Evolutionary conservation across 148 eudicot species (phyloP).

Genomic region (Mesembryanthemum crystallinum): DNA sequence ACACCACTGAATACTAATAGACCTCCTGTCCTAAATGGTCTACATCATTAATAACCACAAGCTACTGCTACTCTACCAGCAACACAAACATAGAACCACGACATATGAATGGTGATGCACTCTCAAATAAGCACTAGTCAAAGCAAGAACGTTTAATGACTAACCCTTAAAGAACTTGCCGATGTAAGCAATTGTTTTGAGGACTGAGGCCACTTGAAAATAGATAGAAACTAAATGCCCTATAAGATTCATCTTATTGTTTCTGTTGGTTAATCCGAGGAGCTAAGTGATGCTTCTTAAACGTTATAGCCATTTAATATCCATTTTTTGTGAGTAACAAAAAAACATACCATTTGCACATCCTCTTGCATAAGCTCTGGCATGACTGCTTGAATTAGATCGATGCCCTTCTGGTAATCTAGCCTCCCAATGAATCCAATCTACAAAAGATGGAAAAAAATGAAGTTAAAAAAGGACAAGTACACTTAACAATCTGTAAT

Average conservation of each 20-base stretch:
- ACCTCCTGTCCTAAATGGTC: not conserved
- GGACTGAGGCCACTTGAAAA: not conserved
- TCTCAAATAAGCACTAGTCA: no score
- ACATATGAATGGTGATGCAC: no score
- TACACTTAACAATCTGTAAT: not conserved
- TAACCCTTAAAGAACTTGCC: not conserved
- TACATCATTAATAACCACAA: no score
- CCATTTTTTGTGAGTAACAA: not conserved
- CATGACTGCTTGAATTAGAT: conserved; percentile 63
- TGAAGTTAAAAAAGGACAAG: not conserved
- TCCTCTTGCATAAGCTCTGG: conserved; percentile 82
- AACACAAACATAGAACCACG: no score
- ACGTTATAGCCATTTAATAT: no score
- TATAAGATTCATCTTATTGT: not conserved
- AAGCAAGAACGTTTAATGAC: not conserved
- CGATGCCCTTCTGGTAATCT: conserved; percentile 94
- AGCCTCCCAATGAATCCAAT: conserved; percentile 96
- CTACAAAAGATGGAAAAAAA: conserved; percentile 32
- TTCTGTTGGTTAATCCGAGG: no score
- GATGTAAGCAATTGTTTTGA: not conserved
- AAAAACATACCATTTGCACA: conserved; percentile 84
- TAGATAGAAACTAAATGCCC: not conserved
- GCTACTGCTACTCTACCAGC: no score
- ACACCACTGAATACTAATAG: not conserved
- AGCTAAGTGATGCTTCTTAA: no score